Evolutionary conservation across 345 rosid species (phyloP), one percentile per base, ranked within the genome.

Genomic region (Populus deltoides): DNA sequence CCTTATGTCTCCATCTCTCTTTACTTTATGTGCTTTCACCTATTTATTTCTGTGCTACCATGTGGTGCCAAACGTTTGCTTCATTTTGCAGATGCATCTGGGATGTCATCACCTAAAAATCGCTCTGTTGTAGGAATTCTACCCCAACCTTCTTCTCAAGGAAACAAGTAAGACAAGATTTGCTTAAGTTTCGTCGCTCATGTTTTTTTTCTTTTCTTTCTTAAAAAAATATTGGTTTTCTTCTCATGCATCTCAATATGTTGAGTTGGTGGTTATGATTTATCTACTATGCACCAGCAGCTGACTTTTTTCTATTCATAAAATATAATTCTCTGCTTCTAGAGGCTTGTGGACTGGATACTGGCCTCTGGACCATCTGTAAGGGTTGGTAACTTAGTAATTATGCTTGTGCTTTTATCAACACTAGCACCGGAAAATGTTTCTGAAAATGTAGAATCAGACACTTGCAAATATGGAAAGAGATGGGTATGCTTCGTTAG

Each of bases 21-120:
- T 17, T 25, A 33, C 20, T n/a, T 76, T 20, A 16, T 6, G 2
- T 62, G 39, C 11, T 67, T 75, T 41, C 15, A 67, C 35, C 25
- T 68, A 39, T 36, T 75, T 51, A 75, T 49, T 18, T 38, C 29
- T 69, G 3, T 77, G 11, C 74, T 38, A 33, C 18, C 63, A 20
- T 27, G 17, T 8, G 29, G 25, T 65, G 25, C 25, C 70, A 77
- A 74, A 47, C 51, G 7, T 78, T 49, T 75, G 71, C 70, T 88
- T 63, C 75, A 77, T 75, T 83, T 78, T 66, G 35, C 83, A 81
- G 84, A 81, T 74, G 78, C 75, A 62, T 77, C 79, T 65, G 81
- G 81, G 45, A 22, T 33, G 29, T 62, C 81, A 6, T 62, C 75
- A 11, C 65, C 75, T 29, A 41, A 73, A 4, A 68, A 69, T 38